phyloP scores from a whole-genome alignment of 306 rosid species.

The Spatholobus suberectus region DNA sequence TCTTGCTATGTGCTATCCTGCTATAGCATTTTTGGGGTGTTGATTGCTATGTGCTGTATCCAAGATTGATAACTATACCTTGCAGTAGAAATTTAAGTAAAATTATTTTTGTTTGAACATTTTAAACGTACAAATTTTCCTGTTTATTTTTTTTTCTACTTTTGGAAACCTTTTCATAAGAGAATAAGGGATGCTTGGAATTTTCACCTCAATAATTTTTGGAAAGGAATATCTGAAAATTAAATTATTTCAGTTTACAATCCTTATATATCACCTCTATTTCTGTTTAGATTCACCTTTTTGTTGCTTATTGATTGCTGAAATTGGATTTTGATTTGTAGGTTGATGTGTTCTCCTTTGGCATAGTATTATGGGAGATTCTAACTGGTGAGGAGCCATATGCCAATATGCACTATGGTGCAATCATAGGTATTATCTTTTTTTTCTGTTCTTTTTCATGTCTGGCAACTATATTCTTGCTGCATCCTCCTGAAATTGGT shows the following conservation, averaged over 20 bases:
- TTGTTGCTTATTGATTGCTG: conserved; percentile 36
- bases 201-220: not conserved
- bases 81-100: not conserved
- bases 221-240: not conserved
- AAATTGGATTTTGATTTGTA: conserved; percentile 45
- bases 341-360: conserved; percentile 96
- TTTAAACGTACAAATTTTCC: not conserved
- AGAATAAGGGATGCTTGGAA: not conserved
- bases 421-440: conserved; percentile 74
- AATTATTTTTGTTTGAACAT: not conserved
- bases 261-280: not conserved
- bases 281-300: conserved; percentile 3
- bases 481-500: conserved; percentile 10
- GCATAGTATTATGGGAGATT: conserved; percentile 93
- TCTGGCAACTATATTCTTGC: conserved; percentile 15
- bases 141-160: not conserved
- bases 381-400: conserved; percentile 94
- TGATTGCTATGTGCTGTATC: not conserved
- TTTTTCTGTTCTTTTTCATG: conserved; percentile 13
- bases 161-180: not conserved
- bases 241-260: conserved; percentile 19
- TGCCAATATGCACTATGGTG: conserved; percentile 94
- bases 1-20: not conserved
- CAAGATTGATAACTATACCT: not conserved
- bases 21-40: too few relatives aligned